Evolutionary conservation across 2,329 filamentous ascomycete genomes (phyloP), one percentile per base, ranked within the genome.

Genomic region (Daldinia sp.): DNA sequence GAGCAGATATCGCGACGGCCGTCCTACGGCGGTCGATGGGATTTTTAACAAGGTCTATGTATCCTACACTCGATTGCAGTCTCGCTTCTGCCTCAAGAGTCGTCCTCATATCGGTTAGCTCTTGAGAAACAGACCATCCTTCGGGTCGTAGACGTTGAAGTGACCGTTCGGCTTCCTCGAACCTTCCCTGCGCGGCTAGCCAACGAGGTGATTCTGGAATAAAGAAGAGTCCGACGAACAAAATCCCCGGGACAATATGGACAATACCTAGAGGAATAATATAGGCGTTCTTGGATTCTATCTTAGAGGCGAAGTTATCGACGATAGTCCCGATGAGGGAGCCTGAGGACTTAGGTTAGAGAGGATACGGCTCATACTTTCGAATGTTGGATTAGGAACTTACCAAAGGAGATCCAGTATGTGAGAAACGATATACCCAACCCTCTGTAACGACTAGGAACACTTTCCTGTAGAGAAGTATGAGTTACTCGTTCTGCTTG

Each of bases 1-100:
- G 73, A 1, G 79, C 80, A 8, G 77, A 78, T 30, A 86, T 76
- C 5, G 82, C 77, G 2, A 86, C 61, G 0, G 82, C 66, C 0
- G 83, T 85, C 19, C 84, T 77, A 19, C 83, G 77, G 11, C 83
- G 77, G 71, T 86, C 83, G 27, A 85, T 74, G 1, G 83, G 81
- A 67, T 85, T 81, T 35, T 72, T 77, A 70, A 83, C 81, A 66
- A 85, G 78, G 57, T 85, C 83, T 17, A 80, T 67, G 35, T 84
- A 68, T 55, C 72, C 63, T 66, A 78, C 29, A 70, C 77, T 67
- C 21, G 70, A 67, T 37, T 74, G 71, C 0, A 77, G 52, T 19
- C 69, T 69, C 4, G 61, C 68, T 64, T 81, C 78, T 4, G 71
- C 68, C 2, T 75, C 74, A 4, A 80, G 71, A 3, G 76, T 74